Base-by-base conservation (phyloP, 441 rosid species). In the Erodium trifolium region DNA sequence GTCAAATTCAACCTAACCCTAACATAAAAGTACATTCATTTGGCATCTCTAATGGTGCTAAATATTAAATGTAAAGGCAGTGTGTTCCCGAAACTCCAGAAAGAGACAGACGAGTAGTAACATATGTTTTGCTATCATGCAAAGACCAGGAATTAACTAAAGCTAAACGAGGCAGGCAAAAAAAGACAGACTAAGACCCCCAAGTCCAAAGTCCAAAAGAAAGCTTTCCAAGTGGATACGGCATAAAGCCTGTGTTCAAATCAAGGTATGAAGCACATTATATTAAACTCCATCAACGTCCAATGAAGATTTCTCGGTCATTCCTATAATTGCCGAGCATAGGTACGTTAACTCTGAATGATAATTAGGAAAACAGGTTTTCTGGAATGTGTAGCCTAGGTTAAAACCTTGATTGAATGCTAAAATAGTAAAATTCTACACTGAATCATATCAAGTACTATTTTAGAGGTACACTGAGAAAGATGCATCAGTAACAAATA, bases 391-490 rank as follows among this genome's bases (percentile, higher is more conserved):
- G 3, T 34, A 41, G 1, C 9, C 10, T 34, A 29, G 10, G 31
- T 5, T 31, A 55, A 34, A 66, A 66, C 18, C 70, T 17, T 47
- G 55, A 37, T 17, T 62, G 55, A 23, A 2, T 8, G 27, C 3
- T 27, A 27, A 60, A 23, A 2, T 8, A 16, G 1, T 27, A 27
- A 60, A 47, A 72, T 9, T 39, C 45, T n/a, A 35, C 19, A 60
- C 35, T 63, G 16, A 12, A 57, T 65, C 66, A 70, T 5, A 70
- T 39, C 39, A 39, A 23, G 8, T 4, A 73, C 51, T 39, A 47
- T 43, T 18, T 63, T 49, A 31, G 34, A 31, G 67, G 35, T 18
- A 51, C 67, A 34, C 29, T 17, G 67, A 75, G 63, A 68, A 66
- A 75, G 59, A 73, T 23, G 55, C 57, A 63, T 10, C 62, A 55